A percentile compares a stretch with the other conserved stretches of the same genome.
These are phyloP conservation scores for Colletotrichum sp. DNA, from an alignment of 2,329 filamentous ascomycete genomes.

Conservation along the genomic window DNA sequence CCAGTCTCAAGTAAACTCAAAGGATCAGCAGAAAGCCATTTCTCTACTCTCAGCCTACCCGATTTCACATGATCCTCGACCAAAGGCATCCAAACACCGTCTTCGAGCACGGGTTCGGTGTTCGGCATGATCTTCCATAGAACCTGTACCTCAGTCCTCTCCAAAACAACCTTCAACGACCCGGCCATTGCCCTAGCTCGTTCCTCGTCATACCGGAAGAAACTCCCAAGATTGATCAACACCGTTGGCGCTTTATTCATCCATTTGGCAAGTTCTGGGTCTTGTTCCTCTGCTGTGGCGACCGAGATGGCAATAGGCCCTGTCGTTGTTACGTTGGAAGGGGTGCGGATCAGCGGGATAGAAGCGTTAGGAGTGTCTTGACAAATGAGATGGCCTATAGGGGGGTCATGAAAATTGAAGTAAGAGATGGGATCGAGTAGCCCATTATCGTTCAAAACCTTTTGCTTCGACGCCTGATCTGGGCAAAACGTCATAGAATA, in stretches of 20 bases:
- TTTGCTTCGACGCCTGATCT: not conserved
- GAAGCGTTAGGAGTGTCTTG: conserved; percentile 28
- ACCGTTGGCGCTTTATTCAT: conserved; percentile 25
- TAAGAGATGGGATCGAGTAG: conserved; percentile 27
- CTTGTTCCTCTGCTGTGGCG: conserved; percentile 26
- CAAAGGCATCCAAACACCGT: not conserved
- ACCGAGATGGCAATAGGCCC: conserved; percentile 27
- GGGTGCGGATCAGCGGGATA: conserved; percentile 27
- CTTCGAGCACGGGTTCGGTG: conserved; percentile 18
- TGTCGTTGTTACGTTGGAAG: conserved; percentile 21
- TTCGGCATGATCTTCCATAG: conserved; percentile 33
- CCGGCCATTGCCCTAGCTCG: conserved; percentile 30
- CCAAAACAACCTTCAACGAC: conserved; percentile 26
- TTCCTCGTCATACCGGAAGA: conserved; percentile 23
- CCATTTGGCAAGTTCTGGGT: conserved; percentile 29
- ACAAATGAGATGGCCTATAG: conserved; percentile 28
- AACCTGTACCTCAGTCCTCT: conserved; percentile 29
- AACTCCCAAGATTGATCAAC: conserved; percentile 30
- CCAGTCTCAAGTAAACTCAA: conserved; percentile 38
- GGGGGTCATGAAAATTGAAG: conserved; percentile 15
- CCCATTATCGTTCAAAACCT: conserved; percentile 19
- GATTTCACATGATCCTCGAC: conserved; percentile 23
- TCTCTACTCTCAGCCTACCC: conserved; percentile 27
- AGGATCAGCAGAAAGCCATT: conserved; percentile 36
- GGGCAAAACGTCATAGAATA: not conserved